Evolutionary conservation across 805 yeast genomes (phyloP).

Genomic region (Schwanniomyces yamadae): DNA sequence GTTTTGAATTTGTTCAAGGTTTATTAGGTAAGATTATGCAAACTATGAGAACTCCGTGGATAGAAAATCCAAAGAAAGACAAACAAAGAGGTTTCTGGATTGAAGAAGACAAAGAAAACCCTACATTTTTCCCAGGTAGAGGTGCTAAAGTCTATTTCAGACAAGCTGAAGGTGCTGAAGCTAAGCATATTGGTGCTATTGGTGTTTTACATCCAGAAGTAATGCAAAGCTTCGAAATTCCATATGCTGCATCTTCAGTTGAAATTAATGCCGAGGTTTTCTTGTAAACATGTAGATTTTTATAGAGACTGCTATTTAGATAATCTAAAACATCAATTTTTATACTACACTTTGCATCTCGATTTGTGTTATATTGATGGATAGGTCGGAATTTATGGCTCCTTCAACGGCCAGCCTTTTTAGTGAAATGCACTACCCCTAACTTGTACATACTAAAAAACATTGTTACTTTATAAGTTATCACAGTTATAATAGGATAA

Average conservation of each 20-base stretch:
- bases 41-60: conserved; percentile 88
- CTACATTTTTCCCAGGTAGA: conserved; percentile 93
- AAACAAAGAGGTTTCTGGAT: conserved; percentile 82
- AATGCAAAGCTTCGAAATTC: conserved; percentile 79
- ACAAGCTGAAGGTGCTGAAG: conserved; percentile 55
- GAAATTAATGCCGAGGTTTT: conserved; percentile 90
- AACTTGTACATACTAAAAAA: too few relatives aligned
- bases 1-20: conserved; percentile 94
- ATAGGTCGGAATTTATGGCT: too few relatives aligned
- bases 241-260: conserved; percentile 88
- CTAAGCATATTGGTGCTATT: conserved; percentile 68
- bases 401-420: too few relatives aligned
- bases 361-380: too few relatives aligned
- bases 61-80: conserved; percentile 51
- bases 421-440: too few relatives aligned
- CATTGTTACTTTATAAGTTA: too few relatives aligned
- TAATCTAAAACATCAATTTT: too few relatives aligned
- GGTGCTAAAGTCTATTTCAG: conserved; percentile 87
- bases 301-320: too few relatives aligned
- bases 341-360: too few relatives aligned
- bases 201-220: conserved; percentile 98
- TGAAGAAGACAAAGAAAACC: conserved; percentile 62
- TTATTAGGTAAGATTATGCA: conserved; percentile 92
- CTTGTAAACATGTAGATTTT: too few relatives aligned
- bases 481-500: too few relatives aligned